Evolutionary conservation across 106 monocot species (phyloP).

Genomic region (Dioscorea dumetorum): DNA sequence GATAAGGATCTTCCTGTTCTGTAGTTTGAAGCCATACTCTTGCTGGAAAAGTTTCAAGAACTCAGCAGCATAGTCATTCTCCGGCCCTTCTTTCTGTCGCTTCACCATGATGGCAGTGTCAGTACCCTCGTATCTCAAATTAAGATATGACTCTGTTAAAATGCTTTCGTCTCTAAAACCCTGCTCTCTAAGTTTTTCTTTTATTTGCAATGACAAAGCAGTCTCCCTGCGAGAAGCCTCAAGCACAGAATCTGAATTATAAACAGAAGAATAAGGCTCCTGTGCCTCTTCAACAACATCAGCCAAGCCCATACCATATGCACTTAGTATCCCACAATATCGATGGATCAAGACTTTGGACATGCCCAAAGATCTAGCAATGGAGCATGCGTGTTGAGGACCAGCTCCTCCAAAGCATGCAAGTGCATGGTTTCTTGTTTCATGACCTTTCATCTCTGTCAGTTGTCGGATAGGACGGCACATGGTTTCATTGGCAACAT

Average conservation of each 20-base stretch:
- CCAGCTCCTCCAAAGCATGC: slow-evolving; percentile 98
- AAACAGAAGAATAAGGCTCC: slow-evolving; percentile 78
- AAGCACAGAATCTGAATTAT: slow-evolving; percentile 30
- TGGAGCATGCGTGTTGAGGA: slow-evolving; percentile 92
- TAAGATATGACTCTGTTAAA: slow-evolving; percentile 63
- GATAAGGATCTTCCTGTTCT: slow-evolving; percentile 69
- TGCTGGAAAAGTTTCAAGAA: slow-evolving; percentile 74
- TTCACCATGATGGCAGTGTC: slow-evolving; percentile 99
- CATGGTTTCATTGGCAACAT: slow-evolving; percentile 97
- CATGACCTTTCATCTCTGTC: slow-evolving; percentile 99
- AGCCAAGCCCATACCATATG: slow-evolving; percentile 96
- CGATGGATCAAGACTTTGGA: slow-evolving; percentile 80
- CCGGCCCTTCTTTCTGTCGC: slow-evolving; percentile 25
- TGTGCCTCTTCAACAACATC: slow-evolving; percentile 91
- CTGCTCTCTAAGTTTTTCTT: slow-evolving; percentile 58
- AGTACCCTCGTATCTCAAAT: slow-evolving; percentile 92
- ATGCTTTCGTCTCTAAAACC: slow-evolving; percentile 78
- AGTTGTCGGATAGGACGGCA: slow-evolving; percentile 89
- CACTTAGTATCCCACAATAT: slow-evolving; percentile 95
- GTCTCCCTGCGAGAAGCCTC: slow-evolving; percentile 63
- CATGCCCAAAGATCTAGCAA: slow-evolving; percentile 86
- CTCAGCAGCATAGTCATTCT: slow-evolving; percentile 51
- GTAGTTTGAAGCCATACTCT: slow-evolving; percentile 90
- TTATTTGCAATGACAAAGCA: slow-evolving; percentile 41
- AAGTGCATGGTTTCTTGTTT: slow-evolving; percentile 85